Conservation (phyloP, 2,329 filamentous ascomycete genomes). For the Fusarium compactum region DNA sequence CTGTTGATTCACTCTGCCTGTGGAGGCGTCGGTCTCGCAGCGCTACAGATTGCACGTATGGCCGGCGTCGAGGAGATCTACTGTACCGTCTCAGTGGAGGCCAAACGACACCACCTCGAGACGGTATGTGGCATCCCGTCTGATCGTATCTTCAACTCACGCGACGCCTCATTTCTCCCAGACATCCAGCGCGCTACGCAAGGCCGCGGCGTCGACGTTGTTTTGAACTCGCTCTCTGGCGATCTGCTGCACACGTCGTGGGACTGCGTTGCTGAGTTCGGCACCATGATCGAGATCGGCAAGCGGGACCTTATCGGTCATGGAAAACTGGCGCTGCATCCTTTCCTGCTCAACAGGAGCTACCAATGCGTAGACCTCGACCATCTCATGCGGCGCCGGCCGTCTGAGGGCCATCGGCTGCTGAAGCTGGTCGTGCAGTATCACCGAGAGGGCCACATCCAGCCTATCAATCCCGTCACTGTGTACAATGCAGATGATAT, state of each 20-base stretch:
- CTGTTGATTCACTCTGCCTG: conserved; percentile 50
- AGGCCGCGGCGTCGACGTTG: conserved; percentile 1
- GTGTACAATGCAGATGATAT: conserved; percentile 9
- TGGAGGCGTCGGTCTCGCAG: conserved; percentile 51
- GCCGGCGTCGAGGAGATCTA: conserved; percentile 12
- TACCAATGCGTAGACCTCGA: conserved; percentile 4
- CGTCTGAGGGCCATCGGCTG: conserved; percentile 2
- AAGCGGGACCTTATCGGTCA: conserved; percentile 3
- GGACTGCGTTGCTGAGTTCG: conserved; percentile 14
- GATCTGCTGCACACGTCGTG: not conserved
- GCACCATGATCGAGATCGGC: conserved; percentile 14
- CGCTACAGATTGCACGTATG: conserved; percentile 40
- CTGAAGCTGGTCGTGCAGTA: conserved; percentile 6
- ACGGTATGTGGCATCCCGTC: conserved; percentile 4
- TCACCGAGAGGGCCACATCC: conserved; percentile 4
- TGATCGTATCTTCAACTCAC: conserved; percentile 10
- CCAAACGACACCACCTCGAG: conserved; percentile 3
- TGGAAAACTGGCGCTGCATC: conserved; percentile 1
- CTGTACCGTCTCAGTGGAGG: conserved; percentile 2
- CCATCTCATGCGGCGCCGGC: conserved; percentile 2
- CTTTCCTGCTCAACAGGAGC: conserved; percentile 3
- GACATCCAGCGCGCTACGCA: conserved; percentile 6
- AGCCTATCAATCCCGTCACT: conserved; percentile 4
- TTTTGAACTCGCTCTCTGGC: conserved; percentile 3
- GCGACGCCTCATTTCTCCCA: not conserved